A percentile compares a stretch with the other conserved stretches of the same genome.
phyloP scores from a whole-genome alignment of 1,139 yeast genomes.

The Zygosaccharomyces pseudobailii region DNA sequence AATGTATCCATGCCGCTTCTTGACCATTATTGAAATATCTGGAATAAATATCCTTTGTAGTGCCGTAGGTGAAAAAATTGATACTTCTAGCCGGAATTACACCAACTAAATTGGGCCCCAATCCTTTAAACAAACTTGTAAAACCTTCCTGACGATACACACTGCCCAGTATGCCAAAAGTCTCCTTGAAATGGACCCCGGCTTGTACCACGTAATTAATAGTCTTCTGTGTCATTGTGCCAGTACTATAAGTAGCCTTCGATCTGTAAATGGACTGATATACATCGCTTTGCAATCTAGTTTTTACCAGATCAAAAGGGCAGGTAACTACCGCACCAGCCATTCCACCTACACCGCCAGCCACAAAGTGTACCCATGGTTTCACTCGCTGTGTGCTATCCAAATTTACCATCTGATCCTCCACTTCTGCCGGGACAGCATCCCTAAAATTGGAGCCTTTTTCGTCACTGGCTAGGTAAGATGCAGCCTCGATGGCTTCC shows the following conservation, averaged over 20 bases:
- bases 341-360: constrained; percentile 99
- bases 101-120: constrained; percentile 95
- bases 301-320: constrained; percentile 94
- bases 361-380: constrained; percentile 97
- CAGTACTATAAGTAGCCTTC: constrained; percentile 11
- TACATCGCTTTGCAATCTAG: constrained; percentile 87
- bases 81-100: constrained; percentile 98
- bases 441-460: constrained; percentile 36
- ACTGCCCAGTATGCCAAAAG: constrained; percentile 63
- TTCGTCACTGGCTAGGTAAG: constrained; percentile 69
- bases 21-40: constrained; percentile 61
- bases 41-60: constrained; percentile 71
- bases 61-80: constrained; percentile 94
- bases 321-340: constrained; percentile 92
- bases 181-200: constrained; percentile 73
- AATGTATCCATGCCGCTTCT: constrained; percentile 82
- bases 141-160: constrained; percentile 77
- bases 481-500: constrained; percentile 56
- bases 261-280: constrained; percentile 32
- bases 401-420: constrained; percentile 6
- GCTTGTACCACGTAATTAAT: constrained; percentile 40
- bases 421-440: constrained; percentile 17
- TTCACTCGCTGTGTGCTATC: constrained; percentile 38
- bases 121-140: constrained; percentile 83
- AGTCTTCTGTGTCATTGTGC: constrained; percentile 10